These are phyloP conservation scores for Colletotrichum tropicicola DNA, from an alignment of 2,329 filamentous ascomycete genomes.

Conservation along the genomic window DNA sequence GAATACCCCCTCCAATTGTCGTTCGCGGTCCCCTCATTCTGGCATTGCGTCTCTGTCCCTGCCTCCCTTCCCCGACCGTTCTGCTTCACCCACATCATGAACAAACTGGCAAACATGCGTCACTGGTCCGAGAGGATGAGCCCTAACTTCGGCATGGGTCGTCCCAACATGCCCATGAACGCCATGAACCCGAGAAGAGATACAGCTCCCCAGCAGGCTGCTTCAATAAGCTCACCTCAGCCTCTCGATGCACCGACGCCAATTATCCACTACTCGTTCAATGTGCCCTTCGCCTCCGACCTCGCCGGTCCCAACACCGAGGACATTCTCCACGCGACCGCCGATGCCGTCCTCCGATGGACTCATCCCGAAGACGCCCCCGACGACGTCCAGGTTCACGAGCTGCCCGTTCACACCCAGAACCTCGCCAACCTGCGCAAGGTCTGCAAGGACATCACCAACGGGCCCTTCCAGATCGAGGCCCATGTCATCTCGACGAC, in stretches of 20 bases:
- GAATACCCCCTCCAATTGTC: conserved; percentile 14
- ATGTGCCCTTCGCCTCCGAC: conserved; percentile 93
- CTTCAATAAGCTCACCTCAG: conserved; percentile 72
- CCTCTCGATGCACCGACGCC: conserved; percentile 66
- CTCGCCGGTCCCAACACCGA: conserved; percentile 92
- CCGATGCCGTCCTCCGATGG: conserved; percentile 89
- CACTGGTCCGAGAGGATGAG: conserved; percentile 77
- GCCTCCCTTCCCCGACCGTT: conserved; percentile 32
- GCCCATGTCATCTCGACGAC: conserved; percentile 86
- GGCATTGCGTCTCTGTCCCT: conserved; percentile 37
- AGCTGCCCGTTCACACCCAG: conserved; percentile 89
- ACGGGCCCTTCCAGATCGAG: conserved; percentile 75
- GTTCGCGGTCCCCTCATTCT: conserved; percentile 25
- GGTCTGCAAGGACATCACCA: conserved; percentile 84
- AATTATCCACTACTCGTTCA: conserved; percentile 93
- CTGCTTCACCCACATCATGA: conserved; percentile 62
- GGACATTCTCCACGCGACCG: conserved; percentile 92
- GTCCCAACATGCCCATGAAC: conserved; percentile 64
- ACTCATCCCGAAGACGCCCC: conserved; percentile 89
- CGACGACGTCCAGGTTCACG: conserved; percentile 85
- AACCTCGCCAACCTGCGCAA: conserved; percentile 83
- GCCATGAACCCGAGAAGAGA: conserved; percentile 67
- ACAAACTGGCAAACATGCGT: conserved; percentile 77
- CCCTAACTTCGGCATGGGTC: conserved; percentile 73
- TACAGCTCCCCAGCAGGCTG: conserved; percentile 57